Percentiles rank a stretch among this genome's conserved stretches.
Evolutionary conservation across 2,329 filamentous ascomycete species (phyloP).

Genomic region (Colletotrichum shisoi): DNA sequence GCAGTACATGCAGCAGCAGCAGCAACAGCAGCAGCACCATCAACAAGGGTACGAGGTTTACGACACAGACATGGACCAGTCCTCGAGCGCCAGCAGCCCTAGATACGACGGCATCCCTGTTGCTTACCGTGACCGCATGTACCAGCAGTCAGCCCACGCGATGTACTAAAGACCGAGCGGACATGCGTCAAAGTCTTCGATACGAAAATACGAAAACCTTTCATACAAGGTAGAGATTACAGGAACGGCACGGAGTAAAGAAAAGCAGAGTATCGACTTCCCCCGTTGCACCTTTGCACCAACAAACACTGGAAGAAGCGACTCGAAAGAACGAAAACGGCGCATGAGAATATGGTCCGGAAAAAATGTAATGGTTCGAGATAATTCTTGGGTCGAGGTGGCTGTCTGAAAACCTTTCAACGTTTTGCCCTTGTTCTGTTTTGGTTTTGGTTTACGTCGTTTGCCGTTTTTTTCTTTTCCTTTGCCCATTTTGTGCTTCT

Average conservation of each 20-base stretch:
- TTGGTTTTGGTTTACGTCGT: not conserved
- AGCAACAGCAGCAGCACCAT: conserved; percentile 28
- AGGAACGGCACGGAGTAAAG: conserved; percentile 27
- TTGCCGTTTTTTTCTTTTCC: not conserved
- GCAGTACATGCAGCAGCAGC: conserved; percentile 37
- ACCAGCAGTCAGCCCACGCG: conserved; percentile 29
- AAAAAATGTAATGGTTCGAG: conserved; percentile 19
- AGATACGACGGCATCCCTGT: conserved; percentile 30
- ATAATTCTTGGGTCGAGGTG: conserved; percentile 23
- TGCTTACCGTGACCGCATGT: conserved; percentile 32
- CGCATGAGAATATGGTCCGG: not conserved
- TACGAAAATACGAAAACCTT: conserved; percentile 26
- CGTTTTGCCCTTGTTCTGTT: not conserved
- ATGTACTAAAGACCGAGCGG: conserved; percentile 16
- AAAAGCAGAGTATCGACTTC: conserved; percentile 13
- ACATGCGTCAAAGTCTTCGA: not conserved
- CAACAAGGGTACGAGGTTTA: conserved; percentile 37
- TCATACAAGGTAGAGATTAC: conserved; percentile 10
- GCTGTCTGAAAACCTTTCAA: conserved; percentile 23
- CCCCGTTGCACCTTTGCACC: not conserved
- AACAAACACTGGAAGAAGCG: not conserved
- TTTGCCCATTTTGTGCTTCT: conserved; percentile 1
- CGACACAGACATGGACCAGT: conserved; percentile 38
- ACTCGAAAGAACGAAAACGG: conserved; percentile 17
- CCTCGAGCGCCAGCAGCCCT: conserved; percentile 37